Evolutionary conservation across 1,284 basidiomycete genomes (phyloP), one percentile per base, ranked within the genome.

Genomic region (Stygiomarasmius scandens): DNA sequence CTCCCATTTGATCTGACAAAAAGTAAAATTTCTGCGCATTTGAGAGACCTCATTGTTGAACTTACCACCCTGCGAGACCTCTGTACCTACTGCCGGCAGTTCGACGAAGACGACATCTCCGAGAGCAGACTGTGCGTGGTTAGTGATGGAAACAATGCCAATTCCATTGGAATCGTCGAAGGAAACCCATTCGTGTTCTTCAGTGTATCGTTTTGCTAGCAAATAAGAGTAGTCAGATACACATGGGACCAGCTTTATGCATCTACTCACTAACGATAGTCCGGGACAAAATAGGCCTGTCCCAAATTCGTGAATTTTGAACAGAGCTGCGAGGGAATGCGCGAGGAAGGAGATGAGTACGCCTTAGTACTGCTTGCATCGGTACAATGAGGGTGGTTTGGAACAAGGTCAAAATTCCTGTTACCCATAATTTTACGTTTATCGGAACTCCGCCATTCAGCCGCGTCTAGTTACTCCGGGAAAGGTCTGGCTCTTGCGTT

Each of bases 101-200:
- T 99, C 97, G 56, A 99, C 95, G 76, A 95, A 99, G 50, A 99
- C 96, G 57, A 99, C 95, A 73, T 99, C 97, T 24, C 96, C 97
- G 2, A 99, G 83, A 52, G 90, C 88, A 57, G 88, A 85, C 73
- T 98, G 95, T 3, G 96, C 96, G 71, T 98, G 93, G 72, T 98
- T 82, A 20, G 97, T 98, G 71, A 99, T 95, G 46, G 88, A 87
- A 45, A 99, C 82, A 8, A 84, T 90, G 44, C 95, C 97, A 52
- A 95, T 67, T 58, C 90, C 88, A 46, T 90, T 92, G 49, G 76
- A 72, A 60, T 91, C 84, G 72, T 99, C 95, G 71, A 87, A 93
- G 34, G 81, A 74, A 59, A 98, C 84, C 68, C 89, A 87, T 78
- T 99, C 96, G 75, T 99, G 97, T 64, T 98, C 96, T 58, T 78